Evolutionary conservation across 192 early-diverging fungal genomes (phyloP), one percentile per base, ranked within the genome.

Genomic region (Glomus cerebriforme): DNA sequence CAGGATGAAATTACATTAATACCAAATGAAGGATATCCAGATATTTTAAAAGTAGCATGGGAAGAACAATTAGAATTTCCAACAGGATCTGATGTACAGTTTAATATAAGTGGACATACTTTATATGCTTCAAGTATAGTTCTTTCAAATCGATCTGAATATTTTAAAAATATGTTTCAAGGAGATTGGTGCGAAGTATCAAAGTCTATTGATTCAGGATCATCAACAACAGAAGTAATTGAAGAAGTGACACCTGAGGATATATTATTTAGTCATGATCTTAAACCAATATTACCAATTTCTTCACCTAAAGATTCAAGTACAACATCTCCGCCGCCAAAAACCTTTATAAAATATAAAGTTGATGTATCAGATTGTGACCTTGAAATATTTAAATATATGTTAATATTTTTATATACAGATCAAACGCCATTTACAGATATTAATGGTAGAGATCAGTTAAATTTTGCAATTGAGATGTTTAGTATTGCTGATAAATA

Each of bases 401-500:
- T 54, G 17, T 54, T 19, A 19, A 17, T 54, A 22, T 54, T 54
- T 54, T 54, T 54, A 22, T 54, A 54, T n/a, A 19, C 49, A 17
- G 49, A 54, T 54, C 49, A 54, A 22, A 7, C 19, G 6, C 49
- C 49, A 22, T 54, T 54, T 54, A 54, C 15, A 13, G 17, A 6
- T 15, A 54, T 17, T 54, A 4, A 19, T 54, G 17, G 10, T 10
- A 43, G 2, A 43, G 39, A 54, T 19, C 17, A 54, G 17, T 19
- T 54, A 19, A 19, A 3, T 54, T 54, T 15, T 19, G 47, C 47
- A 1, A 54, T 54, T 19, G 17, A 54, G 17, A 54, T 54, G 17
- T 54, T 54, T 19, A 43, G 39, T 43, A 22, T 76, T 34, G 74
- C 74, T 3, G 74, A 75, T 27, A 75, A 63, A 66, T 75, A 75